Base-by-base conservation (phyloP, 1,284 basidiomycete genomes). In the Earliella scabrosa region DNA sequence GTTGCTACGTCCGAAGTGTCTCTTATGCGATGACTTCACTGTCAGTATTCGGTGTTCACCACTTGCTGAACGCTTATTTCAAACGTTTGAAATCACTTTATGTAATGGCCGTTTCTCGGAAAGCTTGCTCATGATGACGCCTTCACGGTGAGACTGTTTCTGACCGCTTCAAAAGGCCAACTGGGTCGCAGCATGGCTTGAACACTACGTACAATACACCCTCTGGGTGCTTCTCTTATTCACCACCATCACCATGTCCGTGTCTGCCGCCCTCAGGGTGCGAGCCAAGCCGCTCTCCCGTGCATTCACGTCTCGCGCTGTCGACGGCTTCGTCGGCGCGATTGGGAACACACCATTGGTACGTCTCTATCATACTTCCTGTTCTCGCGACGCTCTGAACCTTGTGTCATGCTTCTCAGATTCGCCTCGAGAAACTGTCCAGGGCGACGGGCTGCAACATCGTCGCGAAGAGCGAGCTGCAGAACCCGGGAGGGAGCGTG, bases 401-500 rank as follows among this genome's bases (percentile, higher is more conserved):
- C 21, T 16, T 13, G 26, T 21, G 21, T 1, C 14, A 45, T 32
- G 4, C 23, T n/a, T 6, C 13, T 21, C 46, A 97, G 94, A 95
- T 97, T 61, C 85, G 88, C 63, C 80, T 97, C 52, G 88, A 92
- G 74, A 77, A 77, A 27, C 80, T 98, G 23, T 97, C 95, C n/a
- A 86, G 95, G 60, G 86, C 86, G 71, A 93, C 88, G 0, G 96
- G 96, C n/a, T 89, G 87, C 59, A 87, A 88, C 58, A 94, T 99
- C 58, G 87, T 90, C 59, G 97, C 93, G 41, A 99, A 99, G 73
- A 95, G 95, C 46, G 97, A 99, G 76, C 97, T 98, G 71, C 95
- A 97, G 79, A 97, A 98, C 68, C 97, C 97, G 0, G 97, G 97
- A n/a, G 97, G 97, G 41, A 96, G 93, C 63, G 95, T 99, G 67